A percentile compares a stretch with the other conserved stretches of the same genome.
Conservation (phyloP, 768 basidiomycete genomes). For the Podaxis sp. region DNA sequence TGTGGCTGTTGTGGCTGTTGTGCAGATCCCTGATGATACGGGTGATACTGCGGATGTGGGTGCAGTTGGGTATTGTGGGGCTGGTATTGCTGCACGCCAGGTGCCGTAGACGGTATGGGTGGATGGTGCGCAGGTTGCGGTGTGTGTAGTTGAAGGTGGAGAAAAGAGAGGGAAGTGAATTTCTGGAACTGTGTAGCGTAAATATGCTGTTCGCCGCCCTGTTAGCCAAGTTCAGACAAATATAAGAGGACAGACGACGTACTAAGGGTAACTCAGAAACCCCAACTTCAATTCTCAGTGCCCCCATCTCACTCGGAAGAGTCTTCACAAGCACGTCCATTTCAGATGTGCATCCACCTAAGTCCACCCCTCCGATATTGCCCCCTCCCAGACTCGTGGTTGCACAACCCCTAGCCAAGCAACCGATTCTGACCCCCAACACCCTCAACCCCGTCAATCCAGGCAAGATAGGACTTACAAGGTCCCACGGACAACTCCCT, state of each 20-base stretch:
- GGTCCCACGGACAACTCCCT: constrained; percentile 65
- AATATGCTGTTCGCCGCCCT: constrained; percentile 38
- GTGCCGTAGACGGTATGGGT: constrained; percentile 40
- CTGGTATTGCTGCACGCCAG: constrained; percentile 29
- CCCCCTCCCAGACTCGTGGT: neutral
- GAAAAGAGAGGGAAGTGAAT: constrained; percentile 54
- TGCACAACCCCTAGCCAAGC: constrained; percentile 4
- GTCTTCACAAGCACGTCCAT: constrained; percentile 8
- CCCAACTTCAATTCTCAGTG: constrained; percentile 56
- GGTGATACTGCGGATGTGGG: neutral
- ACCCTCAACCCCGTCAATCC: constrained; percentile 51
- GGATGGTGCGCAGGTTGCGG: neutral
- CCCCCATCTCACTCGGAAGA: constrained; percentile 39
- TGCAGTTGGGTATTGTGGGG: constrained; percentile 34
- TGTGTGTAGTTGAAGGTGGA: constrained; percentile 51
- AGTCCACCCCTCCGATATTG: neutral
- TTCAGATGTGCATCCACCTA: constrained; percentile 1
- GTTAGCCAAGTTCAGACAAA: neutral
- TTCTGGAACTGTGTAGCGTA: constrained; percentile 46
- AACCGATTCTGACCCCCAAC: constrained; percentile 53
- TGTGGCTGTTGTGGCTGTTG: constrained; percentile 28
- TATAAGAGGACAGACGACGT: constrained; percentile 19
- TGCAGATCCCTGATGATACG: neutral
- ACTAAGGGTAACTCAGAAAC: constrained; percentile 53
- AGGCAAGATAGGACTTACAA: constrained; percentile 49